Conservation (phyloP, 352 stramenopile genomes). For the Phytopythium cucurbitacearum region DNA sequence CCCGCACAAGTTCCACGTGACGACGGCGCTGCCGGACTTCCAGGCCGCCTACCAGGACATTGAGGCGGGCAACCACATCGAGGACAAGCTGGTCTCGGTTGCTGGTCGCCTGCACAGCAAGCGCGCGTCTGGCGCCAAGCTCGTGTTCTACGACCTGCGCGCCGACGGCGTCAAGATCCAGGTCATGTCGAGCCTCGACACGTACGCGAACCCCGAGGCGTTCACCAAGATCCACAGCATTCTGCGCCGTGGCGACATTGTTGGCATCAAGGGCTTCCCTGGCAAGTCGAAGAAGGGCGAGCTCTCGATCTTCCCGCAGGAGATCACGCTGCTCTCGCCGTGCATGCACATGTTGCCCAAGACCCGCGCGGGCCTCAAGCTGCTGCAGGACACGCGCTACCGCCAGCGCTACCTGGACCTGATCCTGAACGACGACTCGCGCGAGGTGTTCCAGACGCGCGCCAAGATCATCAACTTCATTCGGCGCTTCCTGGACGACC, state of each 20-base stretch:
- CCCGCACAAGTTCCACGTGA: slow-evolving; percentile 98
- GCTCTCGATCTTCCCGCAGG: slow-evolving; percentile 94
- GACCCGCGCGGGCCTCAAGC: slow-evolving; percentile 58
- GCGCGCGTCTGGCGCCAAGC: slow-evolving; percentile 93
- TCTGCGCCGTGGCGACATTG: slow-evolving; percentile 95
- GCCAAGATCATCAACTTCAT: slow-evolving; percentile 94
- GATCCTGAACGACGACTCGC: slow-evolving; percentile 94
- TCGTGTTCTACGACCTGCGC: slow-evolving; percentile 98
- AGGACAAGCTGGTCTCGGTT: slow-evolving; percentile 86
- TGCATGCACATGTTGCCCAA: slow-evolving; percentile 88
- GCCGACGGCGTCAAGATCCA: slow-evolving; percentile 95
- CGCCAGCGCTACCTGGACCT: slow-evolving; percentile 95
- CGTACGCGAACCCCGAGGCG: slow-evolving; percentile 48
- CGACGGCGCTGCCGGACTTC: slow-evolving; percentile 93
- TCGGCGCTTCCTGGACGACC: slow-evolving; percentile 90
- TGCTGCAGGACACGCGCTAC: slow-evolving; percentile 82
- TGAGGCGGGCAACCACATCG: slow-evolving; percentile 79
- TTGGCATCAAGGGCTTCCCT: slow-evolving; percentile 92
- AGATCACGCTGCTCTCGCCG: slow-evolving; percentile 71
- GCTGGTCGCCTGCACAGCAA: slow-evolving; percentile 95
- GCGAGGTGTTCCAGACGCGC: slow-evolving; percentile 92
- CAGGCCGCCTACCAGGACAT: slow-evolving; percentile 76
- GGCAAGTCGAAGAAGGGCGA: slow-evolving; percentile 98
- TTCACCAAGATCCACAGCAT: slow-evolving; percentile 85
- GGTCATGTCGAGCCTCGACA: slow-evolving; percentile 92